Conservation (phyloP, 2,329 filamentous ascomycete genomes). For the Acrodontium crateriforme region DNA sequence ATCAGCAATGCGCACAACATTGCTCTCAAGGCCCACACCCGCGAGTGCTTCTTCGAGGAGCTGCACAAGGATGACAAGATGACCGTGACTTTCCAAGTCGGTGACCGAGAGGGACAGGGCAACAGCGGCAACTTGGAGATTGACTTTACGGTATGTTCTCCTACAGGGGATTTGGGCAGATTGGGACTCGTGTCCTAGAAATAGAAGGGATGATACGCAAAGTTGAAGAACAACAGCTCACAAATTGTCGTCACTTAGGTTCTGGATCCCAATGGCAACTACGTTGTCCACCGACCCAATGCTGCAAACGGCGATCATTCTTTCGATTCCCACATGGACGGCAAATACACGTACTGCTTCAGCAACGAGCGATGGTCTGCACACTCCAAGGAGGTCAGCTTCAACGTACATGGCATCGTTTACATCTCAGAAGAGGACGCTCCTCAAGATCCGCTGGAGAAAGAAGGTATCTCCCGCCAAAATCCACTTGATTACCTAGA, state of each 20-base stretch:
- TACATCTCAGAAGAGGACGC: constrained; percentile 85
- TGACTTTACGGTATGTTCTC: constrained; percentile 81
- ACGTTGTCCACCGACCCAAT: constrained; percentile 66
- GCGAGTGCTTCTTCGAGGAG: constrained; percentile 94
- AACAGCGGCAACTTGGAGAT: constrained; percentile 89
- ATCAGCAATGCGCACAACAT: constrained; percentile 80
- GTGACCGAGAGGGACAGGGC: constrained; percentile 90
- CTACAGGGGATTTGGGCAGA: neutral
- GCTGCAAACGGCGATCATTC: constrained; percentile 87
- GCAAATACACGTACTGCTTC: constrained; percentile 93
- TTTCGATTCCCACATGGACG: constrained; percentile 73
- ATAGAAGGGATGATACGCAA: too few relatives aligned
- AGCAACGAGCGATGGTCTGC: constrained; percentile 97
- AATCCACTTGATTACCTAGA: too few relatives aligned
- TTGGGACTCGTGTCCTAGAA: neutral
- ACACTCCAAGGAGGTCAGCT: constrained; percentile 93
- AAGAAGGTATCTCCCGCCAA: too few relatives aligned
- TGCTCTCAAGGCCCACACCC: constrained; percentile 78
- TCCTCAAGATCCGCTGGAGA: constrained; percentile 75
- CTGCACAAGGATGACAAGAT: constrained; percentile 92
- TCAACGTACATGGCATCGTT: constrained; percentile 98
- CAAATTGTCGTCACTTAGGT: too few relatives aligned
- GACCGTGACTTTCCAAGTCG: constrained; percentile 97
- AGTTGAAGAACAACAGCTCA: too few relatives aligned
- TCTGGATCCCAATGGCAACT: constrained; percentile 59